Evolutionary conservation across 345 rosid species (phyloP), one percentile per base, ranked within the genome.

Genomic region (Lepidium sativum): DNA sequence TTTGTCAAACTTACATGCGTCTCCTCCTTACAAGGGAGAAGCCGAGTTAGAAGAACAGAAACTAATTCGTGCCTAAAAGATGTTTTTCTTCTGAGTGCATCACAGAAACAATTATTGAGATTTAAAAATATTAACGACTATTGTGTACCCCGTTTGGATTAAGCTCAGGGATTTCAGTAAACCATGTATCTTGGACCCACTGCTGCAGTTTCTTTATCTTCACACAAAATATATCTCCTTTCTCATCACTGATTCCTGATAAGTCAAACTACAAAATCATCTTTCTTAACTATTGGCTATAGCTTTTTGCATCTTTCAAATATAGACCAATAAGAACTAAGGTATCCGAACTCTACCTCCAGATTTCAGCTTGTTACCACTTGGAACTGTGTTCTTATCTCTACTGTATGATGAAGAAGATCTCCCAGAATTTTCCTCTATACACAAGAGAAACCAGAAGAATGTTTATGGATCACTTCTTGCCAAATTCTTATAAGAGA

Each of bases 161-260:
- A 58, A 76, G 78, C 70, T 81, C 75, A 35, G 74, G 64, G 17
- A 73, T 39, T 74, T 77, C 84, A 73, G 88, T 73, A 75, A 67
- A 71, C 57, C 84, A 77, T 31, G 78, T 71, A 38, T 76, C 73
- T 33, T 63, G 71, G 67, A 82, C 81, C 88, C 80, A 80, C 42
- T 76, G 83, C 38, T 16, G 75, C 55, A 91, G 81, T 59, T 68
- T 83, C 61, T 75, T 70, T 69, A 88, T 83, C 83, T 80, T 86
- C 57, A 44, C 56, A 37, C 77, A 73, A 62, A 88, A 91, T 21
- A 82, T 31, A 25, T 77, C 82, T 12, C 27, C 75, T 42, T 49
- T 67, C 51, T 65, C 70, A 63, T 70, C 55, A 47, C 21, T 69
- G 78, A 65, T 63, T 60, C 79, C 91, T 78, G 83, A 45, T 52